Evolutionary conservation across 2,329 filamentous ascomycete genomes (phyloP).

Genomic region (Chrysosporium queenslandicum): DNA sequence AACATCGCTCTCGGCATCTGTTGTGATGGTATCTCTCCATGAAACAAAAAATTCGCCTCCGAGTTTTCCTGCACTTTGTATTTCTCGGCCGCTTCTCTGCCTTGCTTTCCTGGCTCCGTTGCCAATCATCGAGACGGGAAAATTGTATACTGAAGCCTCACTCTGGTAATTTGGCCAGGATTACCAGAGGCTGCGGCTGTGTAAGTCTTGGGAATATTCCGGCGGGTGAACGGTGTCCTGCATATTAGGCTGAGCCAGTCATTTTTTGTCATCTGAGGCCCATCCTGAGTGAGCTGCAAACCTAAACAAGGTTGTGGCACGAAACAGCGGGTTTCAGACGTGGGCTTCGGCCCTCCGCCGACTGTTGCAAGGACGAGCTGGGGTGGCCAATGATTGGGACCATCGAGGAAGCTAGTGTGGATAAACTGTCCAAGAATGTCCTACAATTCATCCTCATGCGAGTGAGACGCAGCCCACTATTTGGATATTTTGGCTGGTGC

Average conservation of each 20-base stretch:
- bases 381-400: background rate
- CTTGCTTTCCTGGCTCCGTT: background rate
- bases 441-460: background rate
- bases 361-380: background rate
- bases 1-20: background rate
- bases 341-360: background rate
- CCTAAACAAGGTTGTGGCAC: background rate
- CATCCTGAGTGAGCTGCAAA: background rate
- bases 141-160: conserved; percentile 3
- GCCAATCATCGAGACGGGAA: background rate
- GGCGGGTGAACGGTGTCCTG: background rate
- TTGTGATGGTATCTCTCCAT: background rate
- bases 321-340: background rate
- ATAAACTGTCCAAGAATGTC: background rate
- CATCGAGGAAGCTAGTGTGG: background rate
- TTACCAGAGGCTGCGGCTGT: background rate
- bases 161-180: conserved; percentile 8
- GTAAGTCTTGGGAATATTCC: background rate
- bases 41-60: background rate
- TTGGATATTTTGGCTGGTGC: background rate
- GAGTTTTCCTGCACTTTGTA: background rate
- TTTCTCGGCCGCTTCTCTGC: background rate
- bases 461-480: background rate
- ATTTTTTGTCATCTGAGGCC: background rate
- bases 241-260: background rate